Conservation (phyloP, 768 basidiomycete species). For the Boletus bicolor region DNA sequence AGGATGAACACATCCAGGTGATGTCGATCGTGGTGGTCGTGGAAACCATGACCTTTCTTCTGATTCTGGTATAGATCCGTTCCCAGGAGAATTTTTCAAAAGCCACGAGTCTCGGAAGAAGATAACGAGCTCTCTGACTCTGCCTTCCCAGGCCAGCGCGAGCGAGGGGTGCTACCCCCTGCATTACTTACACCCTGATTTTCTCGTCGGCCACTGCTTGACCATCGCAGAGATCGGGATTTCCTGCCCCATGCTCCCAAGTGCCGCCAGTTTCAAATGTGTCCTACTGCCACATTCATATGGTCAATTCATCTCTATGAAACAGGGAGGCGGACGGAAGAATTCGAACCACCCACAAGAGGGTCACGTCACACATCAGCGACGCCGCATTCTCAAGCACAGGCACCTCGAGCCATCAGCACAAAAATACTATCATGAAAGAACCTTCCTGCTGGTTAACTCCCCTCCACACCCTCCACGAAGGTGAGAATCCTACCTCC, state of each 20-base stretch:
- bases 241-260: background rate
- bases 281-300: slow-evolving; percentile 1
- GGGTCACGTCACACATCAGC: slow-evolving; percentile 11
- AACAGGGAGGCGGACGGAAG: slow-evolving; percentile 15
- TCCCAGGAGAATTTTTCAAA: slow-evolving; percentile 14
- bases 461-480: background rate
- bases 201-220: background rate
- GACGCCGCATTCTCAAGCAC: slow-evolving; percentile 6
- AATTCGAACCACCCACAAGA: slow-evolving; percentile 9
- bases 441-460: background rate
- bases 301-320: slow-evolving; percentile 22
- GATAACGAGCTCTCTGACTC: background rate
- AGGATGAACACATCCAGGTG: background rate
- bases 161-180: background rate
- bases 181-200: background rate
- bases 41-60: background rate
- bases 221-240: slow-evolving; percentile 2
- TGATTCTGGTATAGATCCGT: slow-evolving; percentile 4
- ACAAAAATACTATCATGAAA: slow-evolving; percentile 9
- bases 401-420: background rate
- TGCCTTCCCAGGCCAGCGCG: background rate
- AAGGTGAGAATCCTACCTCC: slow-evolving; percentile 7
- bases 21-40: slow-evolving; percentile 16
- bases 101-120: background rate
- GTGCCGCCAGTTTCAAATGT: slow-evolving; percentile 11